Evolutionary conservation across 805 yeast species (phyloP), one percentile per base, ranked within the genome.

Genomic region (Nakazawaea wickerhamii): DNA sequence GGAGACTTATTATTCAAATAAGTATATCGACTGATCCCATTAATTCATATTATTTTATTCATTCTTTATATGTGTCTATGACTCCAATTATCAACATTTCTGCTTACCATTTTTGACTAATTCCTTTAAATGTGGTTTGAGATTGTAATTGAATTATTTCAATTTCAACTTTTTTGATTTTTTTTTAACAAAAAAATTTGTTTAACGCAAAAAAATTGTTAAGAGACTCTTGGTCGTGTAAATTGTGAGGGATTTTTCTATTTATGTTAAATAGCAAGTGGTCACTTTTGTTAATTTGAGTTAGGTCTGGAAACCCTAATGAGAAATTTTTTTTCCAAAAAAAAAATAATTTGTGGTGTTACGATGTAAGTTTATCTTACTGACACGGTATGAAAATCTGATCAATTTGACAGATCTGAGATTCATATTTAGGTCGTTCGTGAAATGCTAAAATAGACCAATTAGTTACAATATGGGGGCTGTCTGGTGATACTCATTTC

Each of bases 61-160:
- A 13, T 25, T 14, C 30, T 30, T 31, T n/a, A 17, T 31, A 9
- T 25, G 13, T 27, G 19, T 33, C 11, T 34, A 9, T 11, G 14
- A 8, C 26, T 38, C 46, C 46, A 43, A 43, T 43, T 43, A 37
- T 43, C 22, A 43, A 43, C 46, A 43, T 43, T 43, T 43, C 46
- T 43, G 46, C 46, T 43, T 43, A 43, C 46, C 46, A 43, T 43
- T 43, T 25, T 43, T 43, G 30, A 28, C 46, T 38, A 43, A 38
- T 27, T 38, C 37, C 45, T 42, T 25, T 18, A 17, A 34, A 31
- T 42, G 37, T 41, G 44, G 35, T 11, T n/a, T 30, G 11, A 30
- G 17, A 15, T n/a, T 10, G n/a, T 25, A 10, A 25, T 9, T 10
- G 9, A 13, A 25, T 10, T 25, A 25, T 25, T 25, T 25, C 27